Conservation (phyloP, 2,329 filamentous ascomycete species). For the Claviceps sp. region DNA sequence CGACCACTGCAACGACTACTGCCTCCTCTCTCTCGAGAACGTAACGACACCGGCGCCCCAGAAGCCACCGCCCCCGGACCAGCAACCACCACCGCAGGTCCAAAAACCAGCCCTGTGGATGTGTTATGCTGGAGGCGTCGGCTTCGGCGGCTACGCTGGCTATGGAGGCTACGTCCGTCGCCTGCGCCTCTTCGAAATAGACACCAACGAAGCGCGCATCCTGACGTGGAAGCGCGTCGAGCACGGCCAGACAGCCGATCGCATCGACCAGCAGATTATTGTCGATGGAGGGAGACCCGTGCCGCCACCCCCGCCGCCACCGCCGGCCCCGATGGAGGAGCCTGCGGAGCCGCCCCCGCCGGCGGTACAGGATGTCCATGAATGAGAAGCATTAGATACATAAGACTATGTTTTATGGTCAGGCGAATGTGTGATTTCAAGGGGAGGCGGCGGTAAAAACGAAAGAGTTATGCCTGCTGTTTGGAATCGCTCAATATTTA, state of each 20-base stretch:
- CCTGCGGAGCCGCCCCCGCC: background rate
- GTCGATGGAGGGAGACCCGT: slow-evolving; percentile 45
- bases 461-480: no score
- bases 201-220: slow-evolving; percentile 80
- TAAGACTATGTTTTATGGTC: background rate
- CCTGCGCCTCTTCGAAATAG: slow-evolving; percentile 80
- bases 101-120: slow-evolving; percentile 72
- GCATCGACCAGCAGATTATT: slow-evolving; percentile 51
- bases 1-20: slow-evolving; percentile 96
- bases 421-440: background rate
- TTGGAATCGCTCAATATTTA: no score
- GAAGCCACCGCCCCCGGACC: background rate
- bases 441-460: background rate
- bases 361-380: slow-evolving; percentile 6
- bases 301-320: slow-evolving; percentile 15
- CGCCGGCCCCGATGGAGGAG: background rate
- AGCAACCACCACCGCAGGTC: slow-evolving; percentile 5
- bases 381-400: background rate
- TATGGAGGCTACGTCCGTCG: slow-evolving; percentile 77
- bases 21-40: slow-evolving; percentile 47
- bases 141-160: slow-evolving; percentile 90
- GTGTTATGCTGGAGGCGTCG: slow-evolving; percentile 88
- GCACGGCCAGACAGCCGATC: slow-evolving; percentile 37
- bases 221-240: slow-evolving; percentile 88
- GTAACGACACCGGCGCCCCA: slow-evolving; percentile 12